A percentile compares a stretch with the other conserved stretches of the same genome.
phyloP scores from a whole-genome alignment of 192 early-diverging fungal species.

The Spinellus fusiger region DNA sequence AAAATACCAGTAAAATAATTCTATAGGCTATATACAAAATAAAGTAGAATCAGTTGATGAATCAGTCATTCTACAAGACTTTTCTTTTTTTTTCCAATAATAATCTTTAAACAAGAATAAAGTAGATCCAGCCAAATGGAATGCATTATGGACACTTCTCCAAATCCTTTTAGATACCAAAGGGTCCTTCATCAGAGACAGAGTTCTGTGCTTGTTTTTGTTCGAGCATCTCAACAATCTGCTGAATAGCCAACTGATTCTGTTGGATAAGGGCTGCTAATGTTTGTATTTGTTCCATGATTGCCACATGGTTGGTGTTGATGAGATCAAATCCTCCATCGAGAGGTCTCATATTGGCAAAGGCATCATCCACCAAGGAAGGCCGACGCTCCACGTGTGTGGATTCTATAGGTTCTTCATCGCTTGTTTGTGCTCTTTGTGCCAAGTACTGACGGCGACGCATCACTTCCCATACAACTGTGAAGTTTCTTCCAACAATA shows the following conservation, averaged over 20 bases:
- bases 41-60: too few species aligned
- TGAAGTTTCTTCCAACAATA: slow-evolving; percentile 74
- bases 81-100: too few species aligned
- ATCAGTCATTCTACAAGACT: too few species aligned
- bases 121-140: too few species aligned
- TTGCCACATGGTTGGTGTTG: neutral
- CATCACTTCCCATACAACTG: slow-evolving; percentile 75
- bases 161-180: too few species aligned
- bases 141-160: too few species aligned
- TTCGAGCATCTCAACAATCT: slow-evolving; percentile 20
- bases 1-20: too few species aligned
- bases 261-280: slow-evolving; percentile 15
- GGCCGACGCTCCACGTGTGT: neutral
- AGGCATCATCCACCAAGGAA: neutral
- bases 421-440: neutral
- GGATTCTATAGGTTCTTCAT: neutral
- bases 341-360: neutral
- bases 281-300: slow-evolving; percentile 19
- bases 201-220: too few species aligned
- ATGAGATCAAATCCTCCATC: neutral
- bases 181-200: too few species aligned
- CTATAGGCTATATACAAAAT: too few species aligned
- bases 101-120: too few species aligned
- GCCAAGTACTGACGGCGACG: slow-evolving; percentile 26
- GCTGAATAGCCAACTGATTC: slow-evolving; percentile 24